These are phyloP conservation scores for Ophiognomonia clavigignenti-juglandacearum DNA, from an alignment of 2,329 filamentous ascomycete species.

Conservation along the genomic window DNA sequence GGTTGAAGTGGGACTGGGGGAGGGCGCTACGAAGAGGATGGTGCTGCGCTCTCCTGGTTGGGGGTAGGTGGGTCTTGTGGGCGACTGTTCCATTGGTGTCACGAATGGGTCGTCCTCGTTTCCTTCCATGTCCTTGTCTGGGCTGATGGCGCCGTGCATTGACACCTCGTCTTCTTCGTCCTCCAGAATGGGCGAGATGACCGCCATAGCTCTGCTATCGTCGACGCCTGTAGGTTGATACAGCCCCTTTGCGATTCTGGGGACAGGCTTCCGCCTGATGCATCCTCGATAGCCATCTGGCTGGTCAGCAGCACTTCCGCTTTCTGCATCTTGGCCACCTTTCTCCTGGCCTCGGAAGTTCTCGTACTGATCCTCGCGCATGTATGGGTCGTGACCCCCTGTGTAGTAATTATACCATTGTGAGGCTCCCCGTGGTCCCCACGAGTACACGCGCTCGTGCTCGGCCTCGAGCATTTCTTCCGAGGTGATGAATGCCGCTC, in stretches of 20 bases:
- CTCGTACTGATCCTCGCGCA: constrained; percentile 40
- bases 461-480: constrained; percentile 44
- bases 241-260: constrained; percentile 29
- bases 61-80: constrained; percentile 18
- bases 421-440: constrained; percentile 22
- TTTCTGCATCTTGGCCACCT: constrained; percentile 27
- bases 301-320: constrained; percentile 34
- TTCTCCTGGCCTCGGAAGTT: constrained; percentile 35
- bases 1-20: constrained; percentile 29
- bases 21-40: constrained; percentile 26
- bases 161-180: constrained; percentile 48
- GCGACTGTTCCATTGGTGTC: constrained; percentile 32
- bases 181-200: constrained; percentile 55
- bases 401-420: constrained; percentile 36
- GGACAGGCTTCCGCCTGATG: constrained; percentile 23
- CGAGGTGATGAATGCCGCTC: constrained; percentile 14
- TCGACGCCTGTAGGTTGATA: constrained; percentile 30
- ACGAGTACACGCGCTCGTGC: constrained; percentile 26
- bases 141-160: constrained; percentile 18
- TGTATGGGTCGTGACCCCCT: constrained; percentile 39
- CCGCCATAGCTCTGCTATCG: constrained; percentile 20
- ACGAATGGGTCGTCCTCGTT: constrained; percentile 41
- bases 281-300: constrained; percentile 15
- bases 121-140: constrained; percentile 16
- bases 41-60: neutral